Percentiles rank a stretch among this genome's conserved stretches.
These are phyloP conservation scores for Gracilaria vermiculophylla DNA, from an alignment of 23 red algal genomes.

Conservation along the genomic window DNA sequence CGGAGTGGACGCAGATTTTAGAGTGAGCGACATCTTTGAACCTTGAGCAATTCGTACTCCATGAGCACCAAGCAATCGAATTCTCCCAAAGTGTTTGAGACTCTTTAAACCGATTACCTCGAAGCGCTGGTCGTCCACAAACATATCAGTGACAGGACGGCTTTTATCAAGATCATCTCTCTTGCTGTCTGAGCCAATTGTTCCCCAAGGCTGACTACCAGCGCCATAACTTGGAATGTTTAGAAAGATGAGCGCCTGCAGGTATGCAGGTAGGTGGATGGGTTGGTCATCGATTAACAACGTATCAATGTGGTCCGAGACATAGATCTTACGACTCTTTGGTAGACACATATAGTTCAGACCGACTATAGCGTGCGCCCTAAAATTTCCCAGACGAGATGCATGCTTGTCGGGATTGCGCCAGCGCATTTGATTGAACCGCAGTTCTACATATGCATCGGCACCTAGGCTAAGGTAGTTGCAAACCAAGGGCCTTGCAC, in stretches of 20 bases:
- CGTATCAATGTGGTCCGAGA: constrained; percentile 55
- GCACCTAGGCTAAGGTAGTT: constrained; percentile 93
- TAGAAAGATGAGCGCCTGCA: constrained; percentile 86
- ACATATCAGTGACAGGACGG: constrained; percentile 29
- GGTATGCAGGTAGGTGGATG: constrained; percentile 57
- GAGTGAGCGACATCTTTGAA: constrained; percentile 43
- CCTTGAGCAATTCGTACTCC: constrained; percentile 80
- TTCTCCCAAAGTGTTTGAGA: constrained; percentile 74
- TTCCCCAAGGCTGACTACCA: constrained; percentile 79
- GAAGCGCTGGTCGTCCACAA: constrained; percentile 81
- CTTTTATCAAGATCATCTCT: background rate
- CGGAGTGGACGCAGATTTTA: constrained; percentile 61
- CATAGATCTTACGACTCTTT: constrained; percentile 49
- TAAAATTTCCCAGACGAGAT: constrained; percentile 71
- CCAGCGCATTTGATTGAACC: constrained; percentile 90
- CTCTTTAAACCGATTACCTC: constrained; percentile 82
- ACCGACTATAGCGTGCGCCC: constrained; percentile 51
- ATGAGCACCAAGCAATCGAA: constrained; percentile 63
- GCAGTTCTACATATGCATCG: constrained; percentile 90
- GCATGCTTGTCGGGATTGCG: constrained; percentile 77
- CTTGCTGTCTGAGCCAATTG: background rate
- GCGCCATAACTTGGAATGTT: constrained; percentile 98
- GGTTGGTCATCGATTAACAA: constrained; percentile 63
- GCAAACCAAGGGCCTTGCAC: constrained; percentile 59
- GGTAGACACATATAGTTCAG: constrained; percentile 37